Evolutionary conservation across 306 rosid species (phyloP), one percentile per base, ranked within the genome.

Genomic region (Begonia peltatifolia): DNA sequence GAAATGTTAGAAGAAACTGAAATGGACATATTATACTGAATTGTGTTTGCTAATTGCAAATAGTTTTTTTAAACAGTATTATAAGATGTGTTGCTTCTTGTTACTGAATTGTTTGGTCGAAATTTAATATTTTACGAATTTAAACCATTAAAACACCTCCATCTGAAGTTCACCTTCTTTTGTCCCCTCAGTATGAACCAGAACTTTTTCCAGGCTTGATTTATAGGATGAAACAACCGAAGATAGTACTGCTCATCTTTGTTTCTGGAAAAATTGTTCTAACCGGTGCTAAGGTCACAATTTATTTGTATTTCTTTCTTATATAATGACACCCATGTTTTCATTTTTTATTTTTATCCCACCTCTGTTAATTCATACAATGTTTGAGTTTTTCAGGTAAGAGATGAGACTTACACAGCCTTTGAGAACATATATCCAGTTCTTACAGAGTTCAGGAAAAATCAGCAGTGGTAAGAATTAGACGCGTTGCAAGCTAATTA

Each of bases 221-320:
- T 54, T 90, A 90, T 59, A 81, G 94, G 23, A 90, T 90, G 99
- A 90, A 86, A 76, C 93, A 86, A 61, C 96, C 99, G 0, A 90
- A 90, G 76, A 86, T 90, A 58, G 99, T 90, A 66, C 79, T 90
- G 60, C 94, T 90, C 14, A 86, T 90, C 48, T 86, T 90, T 47
- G 96, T 90, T 17, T 90, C 96, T 3, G 99, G 96, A 36, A 90
- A 90, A 78, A 90, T 90, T 66, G 94, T 90, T 61, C 84, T 83
- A 14, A 90, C 99, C 9, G 96, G 96, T 50, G 99, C 99, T 2
- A 90, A 90, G 99, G 99, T 90, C 68, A 47, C 48, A 49, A 11
- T 59, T 30, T 7, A 30, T 30, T 30, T 30, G 38, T 30, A 30
- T 30, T 5, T 30, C 38, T 9, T 30, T 5, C 38, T 30, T 30